Base-by-base conservation (phyloP, 1,139 yeast species). In the Debaryomyces udenii region DNA sequence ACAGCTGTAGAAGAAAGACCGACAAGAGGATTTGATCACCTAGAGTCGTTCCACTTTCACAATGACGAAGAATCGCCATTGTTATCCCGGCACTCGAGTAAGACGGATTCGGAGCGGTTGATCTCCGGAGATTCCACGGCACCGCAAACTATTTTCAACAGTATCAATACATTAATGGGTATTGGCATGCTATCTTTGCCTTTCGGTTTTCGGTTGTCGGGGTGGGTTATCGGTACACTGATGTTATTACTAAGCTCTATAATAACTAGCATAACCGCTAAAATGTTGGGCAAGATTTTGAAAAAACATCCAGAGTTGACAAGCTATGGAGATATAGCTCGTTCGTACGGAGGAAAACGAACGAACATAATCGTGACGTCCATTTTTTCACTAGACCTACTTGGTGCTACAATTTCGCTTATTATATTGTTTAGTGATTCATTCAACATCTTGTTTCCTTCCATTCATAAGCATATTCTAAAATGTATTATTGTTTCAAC, bases 131-230 rank as follows among this genome's bases (percentile, higher is more conserved):
- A 53, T 32, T 69, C 75, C 0, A 90, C 97, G 0, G 84, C 82
- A 0, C 85, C 91, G 1, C 98, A 91, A 60, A 91, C 98, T 0
- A 69, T 87, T 15, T 89, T 91, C 69, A 91, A 91, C 58, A 81
- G 95, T 3, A 83, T 90, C 42, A 91, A 91, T 59, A 86, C 90
- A 0, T 68, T 90, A 32, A 81, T 90, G 53, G 98, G 97, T 0
- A 80, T 91, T 35, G 97, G 96, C 3, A 74, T 91, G 55, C 71
- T 91, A 27, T 84, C 96, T 1, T 69, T 91, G 37, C 96, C 97
- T 0, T 73, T 85, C 51, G 98, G 93, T 0, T 67, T 91, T 48
- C 78, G 74, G 47, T 74, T 86, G 40, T 76, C 96, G 0, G 98
- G 98, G 1, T 85, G 96, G 90, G 57, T 85, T 3, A 45, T 79